phyloP scores from a whole-genome alignment of 495 filamentous ascomycete genomes.

The Evernia prunastri region DNA sequence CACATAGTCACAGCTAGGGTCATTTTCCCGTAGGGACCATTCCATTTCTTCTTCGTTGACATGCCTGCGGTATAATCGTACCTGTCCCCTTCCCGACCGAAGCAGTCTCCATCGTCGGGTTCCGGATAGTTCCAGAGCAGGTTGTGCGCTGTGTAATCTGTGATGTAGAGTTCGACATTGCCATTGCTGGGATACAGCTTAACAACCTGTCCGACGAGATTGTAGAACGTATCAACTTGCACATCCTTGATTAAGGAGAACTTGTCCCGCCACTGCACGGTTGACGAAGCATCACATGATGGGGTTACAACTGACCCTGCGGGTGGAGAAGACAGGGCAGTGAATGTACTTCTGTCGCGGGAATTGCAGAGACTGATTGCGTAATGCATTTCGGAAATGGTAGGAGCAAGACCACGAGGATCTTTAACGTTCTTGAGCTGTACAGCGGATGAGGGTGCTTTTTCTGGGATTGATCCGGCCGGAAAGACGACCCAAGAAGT shows the following conservation, averaged over 20 bases:
- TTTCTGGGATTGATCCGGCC: conserved; percentile 29
- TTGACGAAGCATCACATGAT: background rate
- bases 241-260: conserved; percentile 63
- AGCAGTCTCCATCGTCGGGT: conserved; percentile 31
- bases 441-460: conserved; percentile 23
- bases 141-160: conserved; percentile 75
- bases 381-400: conserved; percentile 22
- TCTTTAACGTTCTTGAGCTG: conserved; percentile 31
- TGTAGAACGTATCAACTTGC: conserved; percentile 48
- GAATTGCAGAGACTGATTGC: conserved; percentile 25
- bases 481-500: conserved; percentile 28
- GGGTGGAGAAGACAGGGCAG: conserved; percentile 4
- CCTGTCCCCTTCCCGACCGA: conserved; percentile 42
- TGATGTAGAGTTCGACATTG: conserved; percentile 62
- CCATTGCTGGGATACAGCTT: conserved; percentile 49
- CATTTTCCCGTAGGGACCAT: conserved; percentile 69
- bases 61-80: conserved; percentile 38
- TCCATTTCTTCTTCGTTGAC: conserved; percentile 47
- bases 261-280: conserved; percentile 36
- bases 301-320: conserved; percentile 5
- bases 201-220: conserved; percentile 72
- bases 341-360: conserved; percentile 20
- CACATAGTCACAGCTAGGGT: conserved; percentile 67
- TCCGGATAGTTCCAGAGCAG: conserved; percentile 52
- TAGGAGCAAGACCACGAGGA: conserved; percentile 20